Evolutionary conservation across 306 rosid genomes (phyloP).

Genomic region (Senna tora): DNA sequence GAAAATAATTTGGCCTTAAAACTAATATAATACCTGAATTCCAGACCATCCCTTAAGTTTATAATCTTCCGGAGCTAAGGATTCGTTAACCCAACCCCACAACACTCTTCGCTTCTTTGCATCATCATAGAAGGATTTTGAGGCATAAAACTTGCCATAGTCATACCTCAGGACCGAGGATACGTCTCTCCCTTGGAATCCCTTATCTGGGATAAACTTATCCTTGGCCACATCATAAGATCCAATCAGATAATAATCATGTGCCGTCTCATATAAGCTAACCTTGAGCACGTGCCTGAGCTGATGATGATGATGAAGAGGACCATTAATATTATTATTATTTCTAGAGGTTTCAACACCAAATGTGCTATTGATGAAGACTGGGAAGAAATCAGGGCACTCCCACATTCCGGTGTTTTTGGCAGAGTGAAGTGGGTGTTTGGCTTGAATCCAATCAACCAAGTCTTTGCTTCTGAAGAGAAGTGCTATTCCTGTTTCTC

Average conservation of each 20-base stretch:
- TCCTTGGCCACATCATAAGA: conserved; percentile 43
- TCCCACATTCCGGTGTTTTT: conserved; percentile 51
- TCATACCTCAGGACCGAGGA: conserved; percentile 40
- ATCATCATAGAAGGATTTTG: conserved; percentile 53
- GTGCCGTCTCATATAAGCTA: conserved; percentile 39
- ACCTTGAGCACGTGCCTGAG: conserved; percentile 59
- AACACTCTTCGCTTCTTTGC: conserved; percentile 50
- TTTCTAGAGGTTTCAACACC: conserved; percentile 33
- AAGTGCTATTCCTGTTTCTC: conserved; percentile 39
- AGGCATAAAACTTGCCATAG: conserved; percentile 63
- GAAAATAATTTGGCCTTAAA: too few relatives aligned
- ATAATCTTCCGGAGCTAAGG: conserved; percentile 40
- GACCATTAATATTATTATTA: too few relatives aligned
- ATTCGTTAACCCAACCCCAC: conserved; percentile 58
- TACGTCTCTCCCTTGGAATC: conserved; percentile 25
- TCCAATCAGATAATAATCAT: conserved; percentile 53
- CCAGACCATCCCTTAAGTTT: conserved; percentile 60
- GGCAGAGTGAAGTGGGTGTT: conserved; percentile 43
- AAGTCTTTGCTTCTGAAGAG: conserved; percentile 55
- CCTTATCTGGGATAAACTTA: conserved; percentile 38
- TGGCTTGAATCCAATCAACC: conserved; percentile 42
- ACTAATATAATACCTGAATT: conserved; percentile 54
- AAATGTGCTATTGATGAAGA: conserved; percentile 29
- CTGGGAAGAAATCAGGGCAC: conserved; percentile 62
- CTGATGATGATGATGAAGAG: neutral